Base-by-base conservation (phyloP, 2,329 filamentous ascomycete genomes). In the Ustulina deusta region DNA sequence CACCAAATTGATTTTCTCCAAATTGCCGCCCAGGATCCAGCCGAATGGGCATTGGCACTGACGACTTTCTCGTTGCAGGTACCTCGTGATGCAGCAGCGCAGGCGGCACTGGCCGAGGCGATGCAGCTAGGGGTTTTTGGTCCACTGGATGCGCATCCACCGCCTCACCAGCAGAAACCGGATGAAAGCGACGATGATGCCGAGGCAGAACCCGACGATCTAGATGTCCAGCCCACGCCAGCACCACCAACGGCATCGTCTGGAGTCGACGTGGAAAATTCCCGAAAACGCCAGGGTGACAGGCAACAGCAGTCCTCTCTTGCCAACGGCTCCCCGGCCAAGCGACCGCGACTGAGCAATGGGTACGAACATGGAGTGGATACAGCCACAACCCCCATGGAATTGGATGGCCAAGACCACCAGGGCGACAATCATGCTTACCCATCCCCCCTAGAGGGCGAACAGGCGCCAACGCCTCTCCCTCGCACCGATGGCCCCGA, bases 401-500 rank as follows among this genome's bases (percentile, higher is more conserved):
- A 90, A 71, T 78, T 89, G 70, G 88, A 90, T 78, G 80, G 80
- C 44, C 80, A 82, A 69, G 79, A 80, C 61, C 78, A 80, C 65
- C 75, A 77, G 61, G 78, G 82, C 72, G 77, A 79, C 63, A 79
- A 79, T 75, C 87, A 90, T 78, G 88, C 88, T 73, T 91, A 90
- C 75, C 89, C 88, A 61, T 90, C 89, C 63, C 88, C 89, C 63
- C 83, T 88, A 22, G 87, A 89, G 76, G 84, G 85, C 67, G 87
- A 89, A 72, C 83, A 84, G 68, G 82, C 82, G 61, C 81, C 84
- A 51, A 85, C 86, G 51, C 85, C 87, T 38, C 79, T 82, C 27
- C 80, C 84, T 46, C 85, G 81, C 74, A 90, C 88, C 65, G 86
- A 88, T 66, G 89, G 89, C 32, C 87, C 88, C 52, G 87, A 90